Base-by-base conservation (phyloP, 345 rosid genomes). In the Nephelium lappaceum region DNA sequence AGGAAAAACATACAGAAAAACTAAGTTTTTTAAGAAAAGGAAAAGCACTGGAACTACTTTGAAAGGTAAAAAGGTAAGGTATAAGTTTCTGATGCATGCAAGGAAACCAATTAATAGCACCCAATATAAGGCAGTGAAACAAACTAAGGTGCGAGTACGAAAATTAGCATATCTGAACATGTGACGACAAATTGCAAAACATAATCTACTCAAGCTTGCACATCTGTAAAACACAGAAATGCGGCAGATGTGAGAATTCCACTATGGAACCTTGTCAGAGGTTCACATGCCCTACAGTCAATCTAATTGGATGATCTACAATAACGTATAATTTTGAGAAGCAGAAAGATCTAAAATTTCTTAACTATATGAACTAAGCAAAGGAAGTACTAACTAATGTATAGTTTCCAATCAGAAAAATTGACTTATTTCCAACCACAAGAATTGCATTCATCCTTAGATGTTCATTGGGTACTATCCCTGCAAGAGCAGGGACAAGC, bases 21-120 rank as follows among this genome's bases (percentile, higher is more conserved):
- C 58, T 5, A 53, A 53, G 7, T 5, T 16, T 53, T 15, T 53
- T 43, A 49, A 74, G 31, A 36, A 38, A 67, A 39, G 15, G 31
- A 4, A 47, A 8, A 57, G 41, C 9, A 21, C 41, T 53, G 6
- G 39, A 66, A 53, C 27, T 23, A 6, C 18, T 55, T 67, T 14
- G 15, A 16, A 49, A 42, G 72, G 58, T 47, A 15, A 66, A 18
- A 51, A 21, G 53, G 31, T 53, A 68, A 24, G 70, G 36, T 62
- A 61, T 24, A 75, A 23, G 63, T 57, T 58, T 51, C 45, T 53
- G 65, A 74, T 60, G 42, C 39, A 41, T 55, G 70, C 67, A 58
- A 36, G 72, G 53, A 39, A 42, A 76, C 27, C 68, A 68, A 65
- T 45, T 15, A 41, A 62, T 31, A 73, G 43, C 23, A 19, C 51